Conservation (phyloP, 139 green algal species). For the Asterochloris erici region DNA sequence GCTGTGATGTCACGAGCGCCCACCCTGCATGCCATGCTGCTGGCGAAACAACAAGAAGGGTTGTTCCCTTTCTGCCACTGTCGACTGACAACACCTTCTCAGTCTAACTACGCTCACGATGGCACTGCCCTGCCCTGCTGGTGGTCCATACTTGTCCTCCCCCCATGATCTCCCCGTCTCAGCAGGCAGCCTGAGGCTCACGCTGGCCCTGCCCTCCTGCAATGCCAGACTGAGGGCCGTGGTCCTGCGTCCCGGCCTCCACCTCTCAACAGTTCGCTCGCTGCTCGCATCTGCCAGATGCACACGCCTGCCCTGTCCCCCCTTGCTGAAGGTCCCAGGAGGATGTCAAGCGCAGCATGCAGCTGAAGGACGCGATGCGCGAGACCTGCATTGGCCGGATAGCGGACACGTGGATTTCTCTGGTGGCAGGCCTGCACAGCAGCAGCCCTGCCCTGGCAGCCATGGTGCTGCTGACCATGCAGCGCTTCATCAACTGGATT, state of each 20-base stretch:
- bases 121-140: not conserved
- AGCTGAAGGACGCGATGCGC: conserved; percentile 95
- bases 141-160: too few relatives aligned
- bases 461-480: conserved; percentile 58
- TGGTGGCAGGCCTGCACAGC: conserved; percentile 53
- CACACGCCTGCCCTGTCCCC: not conserved
- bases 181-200: too few relatives aligned
- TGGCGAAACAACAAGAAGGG: too few relatives aligned
- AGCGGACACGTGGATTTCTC: conserved; percentile 61
- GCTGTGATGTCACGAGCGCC: too few relatives aligned
- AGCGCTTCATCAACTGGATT: conserved; percentile 90
- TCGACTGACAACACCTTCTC: not conserved
- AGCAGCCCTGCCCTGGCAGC: conserved; percentile 50
- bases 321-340: conserved; percentile 54
- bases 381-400: conserved; percentile 78
- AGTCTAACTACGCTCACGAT: not conserved
- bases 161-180: too few relatives aligned
- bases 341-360: conserved; percentile 71
- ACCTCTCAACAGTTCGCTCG: too few relatives aligned
- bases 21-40: too few relatives aligned
- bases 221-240: too few relatives aligned
- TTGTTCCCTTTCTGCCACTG: too few relatives aligned
- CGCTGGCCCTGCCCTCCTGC: too few relatives aligned
- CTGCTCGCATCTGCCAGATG: too few relatives aligned
- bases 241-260: too few relatives aligned